These are phyloP conservation scores for Sordaria brevicollis DNA, from an alignment of 495 filamentous ascomycete genomes.

Conservation along the genomic window DNA sequence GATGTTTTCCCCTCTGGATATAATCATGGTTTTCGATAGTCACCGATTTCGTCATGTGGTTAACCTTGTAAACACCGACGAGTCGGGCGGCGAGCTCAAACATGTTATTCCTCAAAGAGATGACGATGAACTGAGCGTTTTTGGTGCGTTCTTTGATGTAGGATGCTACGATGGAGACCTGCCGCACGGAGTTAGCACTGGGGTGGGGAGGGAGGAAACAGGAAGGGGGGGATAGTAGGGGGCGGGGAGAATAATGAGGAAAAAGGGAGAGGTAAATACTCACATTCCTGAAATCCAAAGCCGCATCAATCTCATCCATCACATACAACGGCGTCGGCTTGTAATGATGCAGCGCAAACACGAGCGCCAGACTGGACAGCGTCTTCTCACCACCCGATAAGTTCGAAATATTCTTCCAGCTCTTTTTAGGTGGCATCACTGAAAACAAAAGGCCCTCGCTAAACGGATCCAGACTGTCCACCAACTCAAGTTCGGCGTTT, in stretches of 20 bases:
- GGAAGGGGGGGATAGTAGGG: neutral
- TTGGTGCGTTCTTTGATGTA: conserved; percentile 99
- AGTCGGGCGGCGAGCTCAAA: conserved; percentile 91
- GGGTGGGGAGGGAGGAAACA: too few relatives aligned
- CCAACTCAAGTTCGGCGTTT: conserved; percentile 93
- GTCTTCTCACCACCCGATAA: conserved; percentile 95
- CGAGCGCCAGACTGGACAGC: conserved; percentile 80
- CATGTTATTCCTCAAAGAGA: conserved; percentile 98
- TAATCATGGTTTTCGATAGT: conserved; percentile 92
- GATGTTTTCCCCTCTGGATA: neutral
- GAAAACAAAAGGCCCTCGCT: conserved; percentile 92
- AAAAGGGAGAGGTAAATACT: conserved; percentile 24
- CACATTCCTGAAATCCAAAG: conserved; percentile 94
- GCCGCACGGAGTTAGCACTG: neutral
- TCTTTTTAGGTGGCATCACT: conserved; percentile 99
- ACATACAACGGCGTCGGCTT: conserved; percentile 97
- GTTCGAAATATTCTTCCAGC: conserved; percentile 98
- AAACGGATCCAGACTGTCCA: conserved; percentile 92
- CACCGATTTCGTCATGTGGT: conserved; percentile 98
- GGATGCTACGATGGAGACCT: conserved; percentile 96
- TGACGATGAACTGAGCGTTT: conserved; percentile 98
- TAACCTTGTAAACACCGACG: conserved; percentile 97
- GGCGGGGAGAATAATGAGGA: conserved; percentile 5
- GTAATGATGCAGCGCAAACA: conserved; percentile 96
- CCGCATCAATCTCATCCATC: conserved; percentile 99